Conservation (phyloP, 345 rosid genomes). For the Euphorbia pulcherrima region DNA sequence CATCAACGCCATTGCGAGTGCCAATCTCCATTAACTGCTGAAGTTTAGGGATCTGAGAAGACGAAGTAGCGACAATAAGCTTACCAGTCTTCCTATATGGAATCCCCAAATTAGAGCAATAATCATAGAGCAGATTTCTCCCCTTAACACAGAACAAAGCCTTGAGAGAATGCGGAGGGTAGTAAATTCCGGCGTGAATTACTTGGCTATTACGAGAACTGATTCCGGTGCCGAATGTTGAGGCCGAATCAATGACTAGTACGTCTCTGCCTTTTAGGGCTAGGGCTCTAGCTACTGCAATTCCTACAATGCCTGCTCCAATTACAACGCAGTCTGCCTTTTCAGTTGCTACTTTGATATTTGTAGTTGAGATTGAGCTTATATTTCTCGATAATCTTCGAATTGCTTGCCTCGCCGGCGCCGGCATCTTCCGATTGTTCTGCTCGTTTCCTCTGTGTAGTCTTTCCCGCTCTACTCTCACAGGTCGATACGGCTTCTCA, state of each 20-base stretch:
- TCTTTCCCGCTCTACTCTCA: too few species aligned
- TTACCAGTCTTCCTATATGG: conserved; percentile 68
- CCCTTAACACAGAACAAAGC: conserved; percentile 69
- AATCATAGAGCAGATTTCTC: conserved; percentile 61
- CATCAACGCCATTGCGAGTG: conserved; percentile 53
- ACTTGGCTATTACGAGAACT: conserved; percentile 91
- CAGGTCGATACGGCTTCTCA: too few species aligned
- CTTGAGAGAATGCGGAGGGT: conserved; percentile 72
- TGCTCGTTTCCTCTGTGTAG: too few species aligned
- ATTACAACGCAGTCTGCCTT: conserved; percentile 75
- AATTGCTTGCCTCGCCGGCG: conserved; percentile 13
- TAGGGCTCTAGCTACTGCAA: conserved; percentile 70
- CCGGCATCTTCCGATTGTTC: neutral
- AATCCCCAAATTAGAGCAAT: conserved; percentile 53
- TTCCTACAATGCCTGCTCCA: conserved; percentile 88
- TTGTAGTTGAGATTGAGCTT: neutral
- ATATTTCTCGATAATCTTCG: conserved; percentile 1
- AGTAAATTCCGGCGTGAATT: conserved; percentile 91
- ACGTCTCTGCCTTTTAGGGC: conserved; percentile 64
- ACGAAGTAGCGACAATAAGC: conserved; percentile 70
- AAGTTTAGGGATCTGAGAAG: conserved; percentile 58
- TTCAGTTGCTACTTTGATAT: conserved; percentile 41
- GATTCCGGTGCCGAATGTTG: conserved; percentile 76
- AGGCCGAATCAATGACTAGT: conserved; percentile 66
- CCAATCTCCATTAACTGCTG: conserved; percentile 52